These are phyloP conservation scores for Tillandsia fasciculata DNA, from an alignment of 176 grass and related monocot genomes.

Conservation along the genomic window DNA sequence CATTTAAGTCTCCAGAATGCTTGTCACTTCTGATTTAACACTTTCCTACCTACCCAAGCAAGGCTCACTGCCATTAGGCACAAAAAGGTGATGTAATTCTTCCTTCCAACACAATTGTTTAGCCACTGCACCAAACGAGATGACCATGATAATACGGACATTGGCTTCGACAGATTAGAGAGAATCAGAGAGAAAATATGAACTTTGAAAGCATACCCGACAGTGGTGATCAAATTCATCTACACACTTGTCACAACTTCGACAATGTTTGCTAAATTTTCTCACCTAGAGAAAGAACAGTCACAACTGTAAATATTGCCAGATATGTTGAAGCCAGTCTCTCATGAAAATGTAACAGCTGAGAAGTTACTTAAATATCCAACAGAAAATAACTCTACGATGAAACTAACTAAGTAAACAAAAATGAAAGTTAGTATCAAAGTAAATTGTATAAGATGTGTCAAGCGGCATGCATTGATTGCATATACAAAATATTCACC, in stretches of 20 bases:
- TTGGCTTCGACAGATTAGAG: not conserved
- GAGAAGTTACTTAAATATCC: too few relatives aligned
- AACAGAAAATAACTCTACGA: not conserved
- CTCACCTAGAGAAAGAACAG: not conserved
- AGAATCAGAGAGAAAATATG: not conserved
- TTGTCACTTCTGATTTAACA: not conserved
- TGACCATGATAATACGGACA: not conserved
- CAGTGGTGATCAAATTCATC: conserved; percentile 25
- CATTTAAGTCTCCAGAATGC: not conserved
- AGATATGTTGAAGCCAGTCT: not conserved
- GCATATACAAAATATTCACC: too few relatives aligned
- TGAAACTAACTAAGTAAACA: too few relatives aligned
- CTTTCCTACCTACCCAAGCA: conserved; percentile 18
- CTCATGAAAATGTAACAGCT: not conserved
- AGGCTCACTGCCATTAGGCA: conserved; percentile 14
- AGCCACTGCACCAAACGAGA: conserved; percentile 16
- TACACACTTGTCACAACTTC: conserved; percentile 27
- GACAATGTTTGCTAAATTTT: conserved; percentile 19
- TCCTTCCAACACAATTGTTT: conserved; percentile 25
- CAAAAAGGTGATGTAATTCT: conserved; percentile 19
- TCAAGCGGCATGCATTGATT: too few relatives aligned
- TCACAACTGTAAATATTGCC: not conserved
- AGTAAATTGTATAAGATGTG: too few relatives aligned
- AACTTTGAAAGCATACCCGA: conserved; percentile 4
- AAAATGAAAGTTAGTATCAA: too few relatives aligned